Base-by-base conservation (phyloP, 2,329 filamentous ascomycete genomes). In the Thielaviopsis musarum region DNA sequence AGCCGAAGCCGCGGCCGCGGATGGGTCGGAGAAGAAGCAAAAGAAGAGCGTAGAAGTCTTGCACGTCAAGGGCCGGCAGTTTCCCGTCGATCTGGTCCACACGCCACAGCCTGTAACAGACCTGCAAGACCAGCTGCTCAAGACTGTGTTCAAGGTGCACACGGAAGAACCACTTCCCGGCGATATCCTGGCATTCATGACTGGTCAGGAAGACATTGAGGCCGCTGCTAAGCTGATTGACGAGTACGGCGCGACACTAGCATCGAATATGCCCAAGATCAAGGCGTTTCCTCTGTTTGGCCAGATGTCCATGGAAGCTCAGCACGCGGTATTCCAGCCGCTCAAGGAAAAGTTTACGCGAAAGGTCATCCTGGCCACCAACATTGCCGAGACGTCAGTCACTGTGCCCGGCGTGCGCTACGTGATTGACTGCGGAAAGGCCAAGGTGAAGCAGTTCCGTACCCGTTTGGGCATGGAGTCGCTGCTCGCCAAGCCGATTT, bases 361-460 rank as follows among this genome's bases (percentile, higher is more conserved):
- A 52, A 97, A 97, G 68, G 79, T 97, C 13, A 90, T 98, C 0
- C 75, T 98, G 0, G 85, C 91, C 0, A 98, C 93, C 15, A 98
- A 98, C 67, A 97, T 98, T 66, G 93, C 93, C n/a, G 93, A 98
- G 70, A 97, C 93, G 0, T 97, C 93, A 1, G 87, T 98, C 61
- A 98, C 93, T 0, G 91, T 98, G 0, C 87, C 91, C 0, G 93
- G 93, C 1, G 90, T 98, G 6, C 82, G 88, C 4, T 93, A 87
- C 65, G 91, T 98, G 10, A 79, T 98, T 21, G 93, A 98, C 68
- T 87, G 87, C 59, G 93, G 93, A 53, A 96, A 96, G 67, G 88
- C 87, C 9, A 98, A 98, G 69, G 80, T 94, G 64, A 96, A 96
- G 71, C 87, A 95, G 64, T 98, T 90, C 69, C 85, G 91, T 15